phyloP scores from a whole-genome alignment of 352 stramenopile genomes.

The Pythium aristosporum region DNA sequence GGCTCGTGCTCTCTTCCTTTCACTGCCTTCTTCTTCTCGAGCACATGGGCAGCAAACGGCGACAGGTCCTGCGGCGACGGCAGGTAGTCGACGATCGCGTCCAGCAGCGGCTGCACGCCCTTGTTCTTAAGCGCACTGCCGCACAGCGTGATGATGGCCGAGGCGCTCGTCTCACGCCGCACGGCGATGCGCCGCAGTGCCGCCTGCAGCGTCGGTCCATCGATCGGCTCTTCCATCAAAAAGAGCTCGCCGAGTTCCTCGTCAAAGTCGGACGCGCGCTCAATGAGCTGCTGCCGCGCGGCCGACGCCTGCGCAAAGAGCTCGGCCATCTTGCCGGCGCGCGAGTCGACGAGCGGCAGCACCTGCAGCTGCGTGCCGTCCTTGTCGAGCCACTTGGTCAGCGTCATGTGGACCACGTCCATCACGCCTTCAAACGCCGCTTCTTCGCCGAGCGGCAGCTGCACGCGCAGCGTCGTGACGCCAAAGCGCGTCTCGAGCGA shows the following conservation, averaged over 20 bases:
- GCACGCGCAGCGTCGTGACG: too few species aligned
- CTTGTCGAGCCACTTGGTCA: too few species aligned
- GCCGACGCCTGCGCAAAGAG: constrained; percentile 38
- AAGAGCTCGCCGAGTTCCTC: constrained; percentile 75
- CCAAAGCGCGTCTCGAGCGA: too few species aligned
- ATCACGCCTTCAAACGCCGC: too few species aligned
- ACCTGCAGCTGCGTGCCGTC: constrained; percentile 48
- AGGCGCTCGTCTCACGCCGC: constrained; percentile 38
- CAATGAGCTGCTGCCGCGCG: constrained; percentile 61
- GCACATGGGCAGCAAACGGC: constrained; percentile 56
- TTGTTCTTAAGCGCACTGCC: constrained; percentile 83
- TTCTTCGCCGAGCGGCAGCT: too few species aligned
- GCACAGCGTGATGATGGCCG: constrained; percentile 55
- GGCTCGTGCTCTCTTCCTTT: constrained; percentile 4
- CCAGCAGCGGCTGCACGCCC: constrained; percentile 96
- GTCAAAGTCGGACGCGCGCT: constrained; percentile 65
- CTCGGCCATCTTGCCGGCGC: constrained; percentile 47
- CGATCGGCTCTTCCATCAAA: constrained; percentile 63
- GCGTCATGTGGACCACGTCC: too few species aligned
- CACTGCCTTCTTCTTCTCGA: constrained; percentile 49
- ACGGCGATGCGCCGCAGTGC: constrained; percentile 70
- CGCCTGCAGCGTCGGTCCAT: constrained; percentile 42
- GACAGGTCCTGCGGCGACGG: constrained; percentile 92
- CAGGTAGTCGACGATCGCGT: constrained; percentile 97
- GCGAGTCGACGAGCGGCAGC: constrained; percentile 45